Conservation (phyloP, 345 rosid species). For the Mangifera indica region DNA sequence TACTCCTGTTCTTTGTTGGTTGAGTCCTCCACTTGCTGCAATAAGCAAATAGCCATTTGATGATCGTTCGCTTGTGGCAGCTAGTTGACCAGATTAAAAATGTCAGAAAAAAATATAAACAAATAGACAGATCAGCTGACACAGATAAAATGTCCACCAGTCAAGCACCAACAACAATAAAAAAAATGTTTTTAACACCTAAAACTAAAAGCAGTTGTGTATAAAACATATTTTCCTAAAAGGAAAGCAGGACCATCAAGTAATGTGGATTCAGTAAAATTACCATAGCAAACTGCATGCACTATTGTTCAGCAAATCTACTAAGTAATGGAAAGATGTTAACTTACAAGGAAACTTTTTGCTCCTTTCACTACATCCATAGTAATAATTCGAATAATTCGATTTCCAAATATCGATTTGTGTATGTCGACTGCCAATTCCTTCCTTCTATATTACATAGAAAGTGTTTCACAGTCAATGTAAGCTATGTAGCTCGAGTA, state of each 20-base stretch:
- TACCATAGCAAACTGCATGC: background rate
- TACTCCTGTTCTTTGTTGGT: constrained; percentile 99
- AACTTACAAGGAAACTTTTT: constrained; percentile 64
- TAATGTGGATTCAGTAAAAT: background rate
- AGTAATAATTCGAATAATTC: constrained; percentile 50
- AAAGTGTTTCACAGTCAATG: background rate
- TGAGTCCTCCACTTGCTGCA: constrained; percentile 96
- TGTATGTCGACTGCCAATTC: constrained; percentile 37
- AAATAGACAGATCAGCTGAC: background rate
- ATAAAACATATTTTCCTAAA: background rate
- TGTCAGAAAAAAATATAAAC: constrained; percentile 13
- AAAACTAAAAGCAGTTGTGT: background rate
- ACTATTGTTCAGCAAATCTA: background rate
- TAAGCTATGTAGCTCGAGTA: background rate
- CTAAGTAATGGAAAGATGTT: background rate
- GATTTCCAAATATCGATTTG: constrained; percentile 93
- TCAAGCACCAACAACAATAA: background rate
- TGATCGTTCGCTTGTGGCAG: constrained; percentile 53
- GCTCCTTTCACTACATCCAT: constrained; percentile 86
- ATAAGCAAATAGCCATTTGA: constrained; percentile 97
- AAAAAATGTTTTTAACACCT: background rate
- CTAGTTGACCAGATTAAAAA: constrained; percentile 40
- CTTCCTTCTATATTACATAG: constrained; percentile 39
- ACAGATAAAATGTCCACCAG: background rate
- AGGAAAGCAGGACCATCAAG: background rate